Conservation (phyloP, 2,329 filamentous ascomycete genomes). For the Orbilia blumenaviensis region DNA sequence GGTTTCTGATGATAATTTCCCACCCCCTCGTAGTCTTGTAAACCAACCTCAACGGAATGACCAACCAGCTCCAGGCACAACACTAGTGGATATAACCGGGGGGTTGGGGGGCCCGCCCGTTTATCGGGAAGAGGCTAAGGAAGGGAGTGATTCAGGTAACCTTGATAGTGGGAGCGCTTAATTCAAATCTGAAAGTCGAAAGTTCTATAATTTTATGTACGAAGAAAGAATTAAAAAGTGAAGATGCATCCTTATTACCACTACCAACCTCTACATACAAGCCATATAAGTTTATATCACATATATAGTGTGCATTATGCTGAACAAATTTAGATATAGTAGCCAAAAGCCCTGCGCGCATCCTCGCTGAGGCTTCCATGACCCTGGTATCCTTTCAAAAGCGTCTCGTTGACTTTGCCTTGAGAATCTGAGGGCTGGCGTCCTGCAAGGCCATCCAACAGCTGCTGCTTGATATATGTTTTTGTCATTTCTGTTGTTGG, state of each 20-base stretch:
- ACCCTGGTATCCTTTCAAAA: constrained; percentile 36
- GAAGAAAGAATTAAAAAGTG: no score
- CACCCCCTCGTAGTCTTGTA: background rate
- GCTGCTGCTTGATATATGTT: constrained; percentile 58
- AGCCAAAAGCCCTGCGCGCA: constrained; percentile 47
- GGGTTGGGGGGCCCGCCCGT: background rate
- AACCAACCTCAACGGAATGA: background rate
- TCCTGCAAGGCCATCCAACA: constrained; percentile 58
- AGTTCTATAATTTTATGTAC: no score
- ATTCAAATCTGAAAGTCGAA: no score
- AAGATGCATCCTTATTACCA: no score
- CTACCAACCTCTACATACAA: no score
- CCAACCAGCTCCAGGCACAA: background rate
- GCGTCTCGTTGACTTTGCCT: constrained; percentile 35
- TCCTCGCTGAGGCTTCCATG: constrained; percentile 39
- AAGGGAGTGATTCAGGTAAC: background rate
- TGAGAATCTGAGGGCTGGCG: constrained; percentile 55
- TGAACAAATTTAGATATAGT: constrained; percentile 16
- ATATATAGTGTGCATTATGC: background rate
- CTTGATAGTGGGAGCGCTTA: background rate
- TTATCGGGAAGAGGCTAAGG: background rate
- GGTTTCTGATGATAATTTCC: background rate
- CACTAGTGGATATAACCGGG: background rate
- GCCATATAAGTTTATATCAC: background rate
- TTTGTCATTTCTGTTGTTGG: constrained; percentile 60